Percentiles rank a stretch among this genome's conserved stretches.
Conservation (phyloP, 2,329 filamentous ascomycete genomes). For the Blumeriella jaapii region DNA sequence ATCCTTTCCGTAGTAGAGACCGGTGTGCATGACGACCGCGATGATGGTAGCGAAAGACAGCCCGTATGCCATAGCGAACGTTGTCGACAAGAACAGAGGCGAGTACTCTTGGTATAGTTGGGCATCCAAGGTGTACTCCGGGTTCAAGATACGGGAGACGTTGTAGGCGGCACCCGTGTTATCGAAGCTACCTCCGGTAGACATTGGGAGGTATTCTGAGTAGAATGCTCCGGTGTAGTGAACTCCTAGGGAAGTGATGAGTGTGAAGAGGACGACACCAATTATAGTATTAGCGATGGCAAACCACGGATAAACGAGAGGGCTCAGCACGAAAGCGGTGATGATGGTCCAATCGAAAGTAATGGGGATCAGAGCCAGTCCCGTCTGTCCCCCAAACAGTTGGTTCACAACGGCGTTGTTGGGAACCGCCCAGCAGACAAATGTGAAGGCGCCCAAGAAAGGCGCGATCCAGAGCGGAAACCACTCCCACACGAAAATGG, state of each 20-base stretch:
- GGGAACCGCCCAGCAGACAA: conserved; percentile 60
- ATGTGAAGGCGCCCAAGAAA: conserved; percentile 50
- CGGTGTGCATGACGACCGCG: conserved; percentile 49
- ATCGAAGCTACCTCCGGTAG: conserved; percentile 50
- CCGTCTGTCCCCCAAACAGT: conserved; percentile 55
- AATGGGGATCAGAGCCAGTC: conserved; percentile 56
- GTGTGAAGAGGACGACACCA: conserved; percentile 46
- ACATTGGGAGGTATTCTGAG: conserved; percentile 49
- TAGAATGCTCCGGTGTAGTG: conserved; percentile 58
- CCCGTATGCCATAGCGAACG: conserved; percentile 44
- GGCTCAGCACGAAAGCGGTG: conserved; percentile 22
- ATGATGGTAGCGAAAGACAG: conserved; percentile 57
- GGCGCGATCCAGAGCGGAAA: conserved; percentile 41
- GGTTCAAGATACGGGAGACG: conserved; percentile 45
- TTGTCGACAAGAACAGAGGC: conserved; percentile 51
- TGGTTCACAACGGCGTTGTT: conserved; percentile 59
- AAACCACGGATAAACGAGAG: conserved; percentile 30
- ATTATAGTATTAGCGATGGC: conserved; percentile 44
- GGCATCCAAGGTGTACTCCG: conserved; percentile 45
- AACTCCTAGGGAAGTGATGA: conserved; percentile 44
- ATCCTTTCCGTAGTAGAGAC: conserved; percentile 53
- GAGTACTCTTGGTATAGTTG: conserved; percentile 52
- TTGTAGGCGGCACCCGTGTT: conserved; percentile 51
- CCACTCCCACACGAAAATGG: conserved; percentile 39
- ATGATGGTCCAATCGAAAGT: conserved; percentile 71